Evolutionary conservation across 202 grass and related monocot species (phyloP).

Genomic region (Musa balbisiana): DNA sequence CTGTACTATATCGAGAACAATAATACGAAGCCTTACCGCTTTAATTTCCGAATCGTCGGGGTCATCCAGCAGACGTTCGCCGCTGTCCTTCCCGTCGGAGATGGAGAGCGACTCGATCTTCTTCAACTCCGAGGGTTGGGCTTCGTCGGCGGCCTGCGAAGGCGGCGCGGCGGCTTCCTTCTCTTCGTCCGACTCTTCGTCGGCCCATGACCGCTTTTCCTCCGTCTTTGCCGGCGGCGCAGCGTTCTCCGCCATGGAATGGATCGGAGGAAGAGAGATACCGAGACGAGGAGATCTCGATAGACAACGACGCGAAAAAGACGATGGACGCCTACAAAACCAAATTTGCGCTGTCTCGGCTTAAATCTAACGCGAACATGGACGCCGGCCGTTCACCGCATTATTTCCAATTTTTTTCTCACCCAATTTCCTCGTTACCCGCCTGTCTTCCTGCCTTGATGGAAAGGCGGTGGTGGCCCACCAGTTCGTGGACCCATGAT

Average conservation of each 20-base stretch:
- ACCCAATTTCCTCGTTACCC: too few relatives aligned
- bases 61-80: slow-evolving; percentile 61
- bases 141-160: slow-evolving; percentile 25
- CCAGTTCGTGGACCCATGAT: too few relatives aligned
- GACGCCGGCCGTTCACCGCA: neutral
- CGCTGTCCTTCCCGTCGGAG: slow-evolving; percentile 26
- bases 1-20: too few relatives aligned
- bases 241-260: neutral
- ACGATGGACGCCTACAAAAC: neutral
- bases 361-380: neutral
- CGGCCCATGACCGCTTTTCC: slow-evolving; percentile 77
- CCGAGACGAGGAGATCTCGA: neutral
- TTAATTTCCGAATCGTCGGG: slow-evolving; percentile 83
- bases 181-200: slow-evolving; percentile 63
- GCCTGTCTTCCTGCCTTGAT: too few relatives aligned
- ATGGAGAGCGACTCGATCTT: slow-evolving; percentile 73
- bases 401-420: too few relatives aligned
- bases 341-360: neutral
- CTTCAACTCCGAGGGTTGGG: slow-evolving; percentile 23
- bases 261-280: neutral
- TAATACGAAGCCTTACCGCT: slow-evolving; percentile 36
- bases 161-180: slow-evolving; percentile 25
- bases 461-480: too few relatives aligned
- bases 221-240: neutral
- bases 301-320: neutral